phyloP scores from a whole-genome alignment of 2,329 filamentous ascomycete genomes.

The Nemania sp. region DNA sequence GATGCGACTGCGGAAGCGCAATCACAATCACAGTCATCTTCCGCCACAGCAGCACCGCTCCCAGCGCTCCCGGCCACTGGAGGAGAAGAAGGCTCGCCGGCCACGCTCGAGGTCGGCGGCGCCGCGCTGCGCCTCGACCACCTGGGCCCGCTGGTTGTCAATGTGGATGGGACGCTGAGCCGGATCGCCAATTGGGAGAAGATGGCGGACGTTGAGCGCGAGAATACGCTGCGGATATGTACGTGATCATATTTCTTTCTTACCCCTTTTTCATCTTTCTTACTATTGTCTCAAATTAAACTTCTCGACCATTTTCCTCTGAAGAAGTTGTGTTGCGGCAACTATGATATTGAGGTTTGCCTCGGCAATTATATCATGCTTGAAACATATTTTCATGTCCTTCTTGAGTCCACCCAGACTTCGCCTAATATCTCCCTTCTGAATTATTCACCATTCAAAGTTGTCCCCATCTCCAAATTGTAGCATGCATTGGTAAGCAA shows the following conservation, averaged over 20 bases:
- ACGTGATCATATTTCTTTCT: background rate
- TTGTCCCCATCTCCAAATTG: no score
- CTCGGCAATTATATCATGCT: no score
- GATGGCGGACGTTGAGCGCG: constrained; percentile 69
- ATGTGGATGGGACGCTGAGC: constrained; percentile 70
- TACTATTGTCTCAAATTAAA: no score
- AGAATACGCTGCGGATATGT: constrained; percentile 65
- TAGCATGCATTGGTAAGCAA: no score
- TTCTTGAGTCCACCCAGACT: no score
- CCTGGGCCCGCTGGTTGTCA: constrained; percentile 74
- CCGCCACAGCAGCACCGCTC: background rate
- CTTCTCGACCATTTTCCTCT: background rate
- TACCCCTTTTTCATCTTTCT: background rate
- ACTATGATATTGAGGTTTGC: no score
- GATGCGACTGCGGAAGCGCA: constrained; percentile 1
- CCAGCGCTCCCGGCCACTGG: constrained; percentile 19
- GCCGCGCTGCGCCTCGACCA: constrained; percentile 62
- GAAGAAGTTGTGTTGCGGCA: no score
- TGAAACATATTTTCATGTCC: no score
- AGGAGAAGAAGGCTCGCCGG: constrained; percentile 17
- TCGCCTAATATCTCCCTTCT: no score
- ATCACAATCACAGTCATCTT: background rate
- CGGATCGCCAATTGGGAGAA: constrained; percentile 73
- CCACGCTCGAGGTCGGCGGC: constrained; percentile 43
- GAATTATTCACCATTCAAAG: no score